Base-by-base conservation (phyloP, 208 protist species). In the Acanthamoeba triangularis region DNA sequence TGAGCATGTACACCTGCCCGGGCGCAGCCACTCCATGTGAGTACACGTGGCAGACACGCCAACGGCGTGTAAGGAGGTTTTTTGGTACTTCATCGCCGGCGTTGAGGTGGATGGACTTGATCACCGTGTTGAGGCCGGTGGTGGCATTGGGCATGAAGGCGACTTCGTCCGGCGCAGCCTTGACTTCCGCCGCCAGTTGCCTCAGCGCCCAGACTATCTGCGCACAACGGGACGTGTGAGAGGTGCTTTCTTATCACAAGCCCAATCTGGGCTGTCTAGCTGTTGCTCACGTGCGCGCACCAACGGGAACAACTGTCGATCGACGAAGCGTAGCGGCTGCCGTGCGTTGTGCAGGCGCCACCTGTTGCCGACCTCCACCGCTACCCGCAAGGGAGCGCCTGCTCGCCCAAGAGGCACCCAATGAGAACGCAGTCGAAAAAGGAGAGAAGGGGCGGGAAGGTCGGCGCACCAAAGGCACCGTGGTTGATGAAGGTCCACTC, bases 401-500 rank as follows among this genome's bases (percentile, higher is more conserved):
- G 44, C 44, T 14, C 44, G 44, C 14, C 20, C 2, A 18, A 44
- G 35, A 16, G 23, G 76, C 28, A 28, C 20, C 28, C 28, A 56
- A 85, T 56, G 47, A 52, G 23, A 54, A 52, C n/a, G 8, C 25
- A 18, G 13, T 25, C 14, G 54, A 59, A 25, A 59, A 59, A 59
- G 18, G 18, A 59, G 54, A n/a, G n/a, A n/a, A n/a, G 1, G 54
- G 0, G 54, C 18, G 54, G 54, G 14, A 0, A 56, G 16, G 18
- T 18, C 18, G 11, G 54, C 28, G 98, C 97, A 85, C 98, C 98
- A 97, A 99, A 99, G 25, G 98, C 98, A n/a, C 98, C 98, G 94
- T 99, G 98, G 95, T 99, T 99, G 84, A 99, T 97, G 96, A 99
- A 99, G 35, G 97, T 96, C 96, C 98, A 97, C 41, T 98, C 96